Evolutionary conservation across 129 eudicot genomes (phyloP), one percentile per base, ranked within the genome.

Genomic region (Ambrosia artemisiifolia): DNA sequence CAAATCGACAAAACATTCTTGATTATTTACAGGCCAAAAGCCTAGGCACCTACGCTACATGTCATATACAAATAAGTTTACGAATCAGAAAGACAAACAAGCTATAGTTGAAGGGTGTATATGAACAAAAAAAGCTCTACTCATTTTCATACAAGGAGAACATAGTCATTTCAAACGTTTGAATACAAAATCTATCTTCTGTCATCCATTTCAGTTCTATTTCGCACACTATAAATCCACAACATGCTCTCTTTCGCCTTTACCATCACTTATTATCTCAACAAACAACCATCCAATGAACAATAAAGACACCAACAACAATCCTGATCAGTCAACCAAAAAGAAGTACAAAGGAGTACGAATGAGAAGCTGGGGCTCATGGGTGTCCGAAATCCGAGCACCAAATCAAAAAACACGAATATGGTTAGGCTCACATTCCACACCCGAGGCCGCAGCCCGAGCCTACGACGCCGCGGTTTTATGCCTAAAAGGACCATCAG

Each of bases 291-390:
- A 40, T 46, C 35, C 7, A 28, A 78, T 78, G 82, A 78, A 78
- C 65, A 71, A 18, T 24, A 78, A 54, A 43, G 73, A 78, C 42
- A 5, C 1, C 59, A 18, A 4, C 43, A 20, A 11, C 18, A 12
- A n/a, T n/a, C n/a, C 62, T 65, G 33, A 74, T 1, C 74, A 40
- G 35, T 53, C 83, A 38, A 67, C 55, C 47, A 91, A 81, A 75
- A 92, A 87, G 82, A 92, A 89, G 79, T 92, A 72, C 80, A 87
- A 80, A 53, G 98, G 98, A 67, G 98, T 92, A 18, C 78, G 98
- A 71, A 92, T 92, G 87, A 87, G 98, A 67, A 92, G 96, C 55
- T 92, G 98, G 98, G 98, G 98, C 0, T 92, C 98, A 13, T 92
- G 90, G 90, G 98, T 92, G 2, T 85, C 95, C 0, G 98, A 92